Evolutionary conservation across 192 early-diverging fungal genomes (phyloP).

Genomic region (Spinellus fusiger): DNA sequence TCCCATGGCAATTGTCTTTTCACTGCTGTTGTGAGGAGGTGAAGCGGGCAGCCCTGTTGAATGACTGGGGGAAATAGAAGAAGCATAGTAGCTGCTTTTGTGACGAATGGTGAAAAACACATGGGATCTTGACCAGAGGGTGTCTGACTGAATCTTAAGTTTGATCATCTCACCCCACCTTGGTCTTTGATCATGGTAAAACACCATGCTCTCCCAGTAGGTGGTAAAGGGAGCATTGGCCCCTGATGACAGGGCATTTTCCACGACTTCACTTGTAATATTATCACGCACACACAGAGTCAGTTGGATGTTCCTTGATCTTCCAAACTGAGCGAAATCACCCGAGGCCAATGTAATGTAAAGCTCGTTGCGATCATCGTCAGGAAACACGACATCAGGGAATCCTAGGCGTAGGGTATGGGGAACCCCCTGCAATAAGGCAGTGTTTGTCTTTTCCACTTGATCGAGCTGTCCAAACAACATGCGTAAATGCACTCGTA

Average conservation of each 20-base stretch:
- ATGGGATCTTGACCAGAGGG: conserved; percentile 52
- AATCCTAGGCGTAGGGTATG: conserved; percentile 54
- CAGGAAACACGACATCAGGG: conserved; percentile 51
- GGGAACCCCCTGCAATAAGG: conserved; percentile 34
- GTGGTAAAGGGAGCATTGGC: conserved; percentile 22
- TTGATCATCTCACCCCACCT: conserved; percentile 60
- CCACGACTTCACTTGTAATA: conserved; percentile 44
- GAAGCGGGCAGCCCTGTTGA: neutral
- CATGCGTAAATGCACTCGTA: conserved; percentile 40
- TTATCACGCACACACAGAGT: conserved; percentile 49
- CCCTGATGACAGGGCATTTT: conserved; percentile 47
- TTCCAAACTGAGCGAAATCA: conserved; percentile 45
- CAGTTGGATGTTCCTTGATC: conserved; percentile 56
- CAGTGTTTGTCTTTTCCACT: conserved; percentile 37
- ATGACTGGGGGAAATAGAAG: neutral
- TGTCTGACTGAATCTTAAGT: conserved; percentile 44
- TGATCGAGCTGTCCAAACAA: conserved; percentile 36
- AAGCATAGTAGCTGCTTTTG: conserved; percentile 14
- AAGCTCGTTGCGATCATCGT: conserved; percentile 49
- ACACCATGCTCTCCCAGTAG: conserved; percentile 53
- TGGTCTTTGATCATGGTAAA: conserved; percentile 53
- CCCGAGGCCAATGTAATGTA: conserved; percentile 54
- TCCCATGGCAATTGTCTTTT: conserved; percentile 55
- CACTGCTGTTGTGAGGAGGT: conserved; percentile 1
- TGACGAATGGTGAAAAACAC: conserved; percentile 57